Base-by-base conservation (phyloP, 164 flowering plant genomes). In the Malania oleifera region DNA sequence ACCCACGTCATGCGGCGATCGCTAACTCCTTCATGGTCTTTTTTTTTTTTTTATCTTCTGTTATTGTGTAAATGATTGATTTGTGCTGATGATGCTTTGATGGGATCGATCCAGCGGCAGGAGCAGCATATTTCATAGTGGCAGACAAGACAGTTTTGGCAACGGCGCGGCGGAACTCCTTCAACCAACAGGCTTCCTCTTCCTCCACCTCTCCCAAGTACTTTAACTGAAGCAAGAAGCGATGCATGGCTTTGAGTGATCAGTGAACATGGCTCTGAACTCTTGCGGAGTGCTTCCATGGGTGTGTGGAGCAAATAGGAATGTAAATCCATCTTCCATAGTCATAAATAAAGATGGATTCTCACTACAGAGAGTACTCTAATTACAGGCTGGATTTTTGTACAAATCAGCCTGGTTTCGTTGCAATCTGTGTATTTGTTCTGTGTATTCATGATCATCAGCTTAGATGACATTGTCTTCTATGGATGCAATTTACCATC, bases 111-210 rank as follows among this genome's bases (percentile, higher is more conserved):
- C 57, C 86, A 90, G 95, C 68, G 66, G 97, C 91, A 7, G 95
- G 97, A 25, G 80, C 88, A 7, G 95, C 95, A 24, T 90, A 85
- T 70, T 90, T 90, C 74, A 84, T 90, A 6, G 95, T 90, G 15
- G 97, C 95, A 17, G 97, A 90, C 85, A 90, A 90, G 87, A 82
- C 95, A 11, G 76, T 90, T 39, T 62, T 90, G 72, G 87, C 86
- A 24, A 63, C 89, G 0, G 97, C 97, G 3, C 60, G 97, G 31
- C 73, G 65, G 57, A 90, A 90, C 72, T 87, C 97, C 47, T 78
- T 85, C 82, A 79, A 75, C 40, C 56, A 68, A 57, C 1, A 12
- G 8, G n/a, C 22, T 29, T 8, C 50, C 47, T n/a, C n/a, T n/a
- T 3, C 3, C 29, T 29, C 68, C 23, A 54, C 64, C 59, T 26